These are phyloP conservation scores for Novymonas esmeraldas DNA, from an alignment of 208 protist genomes.

Conservation along the genomic window DNA sequence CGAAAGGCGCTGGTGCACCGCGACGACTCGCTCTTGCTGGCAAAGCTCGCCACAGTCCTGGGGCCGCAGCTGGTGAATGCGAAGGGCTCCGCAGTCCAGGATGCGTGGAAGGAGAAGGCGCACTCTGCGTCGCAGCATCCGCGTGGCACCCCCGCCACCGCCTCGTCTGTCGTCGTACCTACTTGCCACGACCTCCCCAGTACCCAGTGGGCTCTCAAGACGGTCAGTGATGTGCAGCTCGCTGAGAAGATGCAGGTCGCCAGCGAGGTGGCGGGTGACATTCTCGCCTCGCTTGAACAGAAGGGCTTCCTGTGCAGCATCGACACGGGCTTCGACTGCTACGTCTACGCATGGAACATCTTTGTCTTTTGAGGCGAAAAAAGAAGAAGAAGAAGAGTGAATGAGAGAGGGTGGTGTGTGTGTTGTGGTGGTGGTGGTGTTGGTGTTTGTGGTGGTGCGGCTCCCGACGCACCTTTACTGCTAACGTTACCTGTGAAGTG, in stretches of 20 bases:
- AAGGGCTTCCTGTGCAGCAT: slow-evolving; percentile 71
- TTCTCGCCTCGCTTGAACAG: slow-evolving; percentile 49
- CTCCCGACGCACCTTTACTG: too few species aligned
- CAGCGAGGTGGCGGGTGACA: slow-evolving; percentile 58
- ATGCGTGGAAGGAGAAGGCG: slow-evolving; percentile 7
- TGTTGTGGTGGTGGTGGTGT: background rate
- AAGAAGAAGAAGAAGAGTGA: too few species aligned
- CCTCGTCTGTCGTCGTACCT: slow-evolving; percentile 19
- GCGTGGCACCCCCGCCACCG: slow-evolving; percentile 1
- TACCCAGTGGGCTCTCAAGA: slow-evolving; percentile 35
- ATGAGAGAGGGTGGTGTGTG: background rate
- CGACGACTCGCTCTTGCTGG: slow-evolving; percentile 58
- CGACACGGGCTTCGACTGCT: slow-evolving; percentile 73
- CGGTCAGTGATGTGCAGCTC: slow-evolving; percentile 68
- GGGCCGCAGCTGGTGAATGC: slow-evolving; percentile 58
- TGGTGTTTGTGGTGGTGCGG: too few species aligned
- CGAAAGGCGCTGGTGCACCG: slow-evolving; percentile 73
- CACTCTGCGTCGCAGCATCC: background rate
- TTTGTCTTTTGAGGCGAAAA: slow-evolving; percentile 54
- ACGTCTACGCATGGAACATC: slow-evolving; percentile 86
- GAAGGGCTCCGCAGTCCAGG: slow-evolving; percentile 15
- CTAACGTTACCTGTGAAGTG: too few species aligned
- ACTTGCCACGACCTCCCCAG: slow-evolving; percentile 46
- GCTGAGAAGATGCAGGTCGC: slow-evolving; percentile 57
- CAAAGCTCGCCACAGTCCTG: slow-evolving; percentile 46